Evolutionary conservation across 1,284 basidiomycete species (phyloP).

Genomic region (Tetrapyrgos nigripes): DNA sequence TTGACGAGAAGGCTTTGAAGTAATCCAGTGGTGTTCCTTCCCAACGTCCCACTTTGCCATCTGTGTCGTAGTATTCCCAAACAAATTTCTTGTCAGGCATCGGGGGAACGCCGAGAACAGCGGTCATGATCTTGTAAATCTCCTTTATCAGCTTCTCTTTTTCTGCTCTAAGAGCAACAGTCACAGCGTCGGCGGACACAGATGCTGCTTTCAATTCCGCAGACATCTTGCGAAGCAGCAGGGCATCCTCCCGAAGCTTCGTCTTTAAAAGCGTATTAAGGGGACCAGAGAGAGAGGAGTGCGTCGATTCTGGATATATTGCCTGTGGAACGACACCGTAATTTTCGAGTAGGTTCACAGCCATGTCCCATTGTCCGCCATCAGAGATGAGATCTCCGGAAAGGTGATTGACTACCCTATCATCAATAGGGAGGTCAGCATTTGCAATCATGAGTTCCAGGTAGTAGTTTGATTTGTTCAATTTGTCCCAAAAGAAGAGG

Average conservation of each 20-base stretch:
- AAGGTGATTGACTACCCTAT: conserved; percentile 82
- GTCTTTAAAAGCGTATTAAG: conserved; percentile 85
- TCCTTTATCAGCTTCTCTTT: conserved; percentile 88
- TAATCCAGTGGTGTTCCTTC: conserved; percentile 84
- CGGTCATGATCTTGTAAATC: conserved; percentile 87
- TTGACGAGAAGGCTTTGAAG: conserved; percentile 68
- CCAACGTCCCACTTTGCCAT: conserved; percentile 81
- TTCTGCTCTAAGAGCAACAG: conserved; percentile 68
- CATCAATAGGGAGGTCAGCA: conserved; percentile 81
- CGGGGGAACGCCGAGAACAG: conserved; percentile 87
- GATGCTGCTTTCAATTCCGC: conserved; percentile 53
- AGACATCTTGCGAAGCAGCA: conserved; percentile 77
- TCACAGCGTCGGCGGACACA: conserved; percentile 50
- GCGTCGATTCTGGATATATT: conserved; percentile 87
- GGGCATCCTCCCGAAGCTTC: conserved; percentile 90
- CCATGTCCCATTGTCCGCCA: conserved; percentile 97
- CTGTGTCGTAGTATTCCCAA: conserved; percentile 90
- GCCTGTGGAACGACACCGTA: conserved; percentile 88
- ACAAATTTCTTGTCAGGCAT: conserved; percentile 72
- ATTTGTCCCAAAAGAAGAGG: conserved; percentile 94
- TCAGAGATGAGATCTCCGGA: conserved; percentile 85
- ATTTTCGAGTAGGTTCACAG: conserved; percentile 83
- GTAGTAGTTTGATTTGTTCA: conserved; percentile 96
- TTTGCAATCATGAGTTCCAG: conserved; percentile 89
- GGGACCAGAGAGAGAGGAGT: conserved; percentile 77